Evolutionary conservation across 2,329 filamentous ascomycete species (phyloP).

Genomic region (Pezizomycotina sp.): DNA sequence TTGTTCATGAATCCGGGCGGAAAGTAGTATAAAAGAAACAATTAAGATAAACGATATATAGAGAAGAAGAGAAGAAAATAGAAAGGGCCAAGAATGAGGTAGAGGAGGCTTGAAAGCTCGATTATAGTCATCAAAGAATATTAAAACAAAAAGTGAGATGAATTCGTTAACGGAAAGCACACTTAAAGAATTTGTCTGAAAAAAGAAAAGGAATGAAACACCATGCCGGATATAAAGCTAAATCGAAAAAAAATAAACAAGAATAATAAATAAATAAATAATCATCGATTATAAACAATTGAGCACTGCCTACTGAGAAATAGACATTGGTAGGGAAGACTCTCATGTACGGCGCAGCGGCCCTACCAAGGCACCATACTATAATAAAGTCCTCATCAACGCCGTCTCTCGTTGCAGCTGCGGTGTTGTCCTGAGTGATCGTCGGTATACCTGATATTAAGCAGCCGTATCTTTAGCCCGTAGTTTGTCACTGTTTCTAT

Average conservation of each 20-base stretch:
- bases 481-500: constrained; percentile 76
- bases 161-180: background rate
- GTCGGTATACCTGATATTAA: constrained; percentile 73
- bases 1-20: no score
- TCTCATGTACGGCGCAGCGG: background rate
- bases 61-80: constrained; percentile 1
- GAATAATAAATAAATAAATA: background rate
- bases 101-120: no score
- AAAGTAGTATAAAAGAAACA: constrained; percentile 1
- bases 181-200: background rate
- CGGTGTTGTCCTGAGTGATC: constrained; percentile 52
- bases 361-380: constrained; percentile 27
- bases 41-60: constrained; percentile 1
- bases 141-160: background rate
- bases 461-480: constrained; percentile 74
- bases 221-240: background rate
- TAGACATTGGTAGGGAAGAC: background rate
- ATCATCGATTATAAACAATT: constrained; percentile 13
- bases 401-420: constrained; percentile 66
- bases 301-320: constrained; percentile 14
- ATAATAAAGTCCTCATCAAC: constrained; percentile 86
- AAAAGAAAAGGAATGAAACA: background rate
- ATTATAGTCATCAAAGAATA: no score
- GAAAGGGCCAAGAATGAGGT: no score
- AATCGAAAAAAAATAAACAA: background rate